Evolutionary conservation across 768 basidiomycete genomes (phyloP), one percentile per base, ranked within the genome.

Genomic region (Podaxis carcinomalis): DNA sequence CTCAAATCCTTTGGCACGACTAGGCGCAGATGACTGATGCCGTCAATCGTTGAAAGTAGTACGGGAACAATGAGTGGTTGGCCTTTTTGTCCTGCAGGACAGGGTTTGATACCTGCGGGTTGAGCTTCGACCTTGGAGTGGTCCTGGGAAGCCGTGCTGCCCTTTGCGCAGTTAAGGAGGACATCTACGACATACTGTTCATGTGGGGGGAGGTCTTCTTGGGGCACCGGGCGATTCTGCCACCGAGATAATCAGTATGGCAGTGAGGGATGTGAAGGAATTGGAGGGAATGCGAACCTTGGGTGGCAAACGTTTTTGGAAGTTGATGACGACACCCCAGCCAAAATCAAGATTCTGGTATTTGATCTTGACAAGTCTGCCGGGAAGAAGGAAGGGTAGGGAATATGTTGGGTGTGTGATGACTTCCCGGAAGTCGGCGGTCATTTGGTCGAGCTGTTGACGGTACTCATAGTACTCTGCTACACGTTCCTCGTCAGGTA

Each of bases 271-370:
- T 46, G 7, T 7, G 32, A 3, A 9, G 32, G 32, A 9, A 32
- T 32, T 39, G 57, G 10, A 37, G n/a, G 28, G 50, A 23, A 32
- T 42, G 37, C 76, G 23, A 63, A 88, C 93, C 78, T 94, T 96
- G 14, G 90, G 83, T n/a, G 87, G 84, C 21, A 87, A 66, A 0
- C 95, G 85, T 73, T 97, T 97, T 70, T 92, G 88, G 68, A 87
- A 98, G 70, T 94, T 95, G 69, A 98, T 83, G 55, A 98, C 85
- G 46, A 94, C 84, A 40, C 96, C 96, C 97, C 97, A 98, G 9
- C 96, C 96, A 72, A 96, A 98, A 73, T 99, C 91, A 13, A 88
- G 76, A 40, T 90, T 88, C 64, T 88, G 85, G 70, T 97, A 83
- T 69, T 90, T 90, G 67, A 99, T 83, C 68, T 90, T 91, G 51